Evolutionary conservation across 192 early-diverging fungal genomes (phyloP).

Genomic region (Dissophora globulifera): DNA sequence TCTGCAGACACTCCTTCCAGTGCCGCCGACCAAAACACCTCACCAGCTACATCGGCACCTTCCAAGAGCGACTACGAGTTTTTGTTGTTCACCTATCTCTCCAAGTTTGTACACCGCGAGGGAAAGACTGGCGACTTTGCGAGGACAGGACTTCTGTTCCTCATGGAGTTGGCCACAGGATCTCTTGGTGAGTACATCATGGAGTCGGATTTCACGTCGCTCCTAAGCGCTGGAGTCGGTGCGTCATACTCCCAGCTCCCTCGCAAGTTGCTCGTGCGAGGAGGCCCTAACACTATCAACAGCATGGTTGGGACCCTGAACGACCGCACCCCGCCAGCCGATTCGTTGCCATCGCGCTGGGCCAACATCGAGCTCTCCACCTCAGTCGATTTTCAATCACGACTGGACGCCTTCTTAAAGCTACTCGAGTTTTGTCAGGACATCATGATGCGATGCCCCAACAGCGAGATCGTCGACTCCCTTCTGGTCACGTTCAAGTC

Average conservation of each 20-base stretch:
- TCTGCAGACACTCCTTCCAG: conserved; percentile 6
- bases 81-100: conserved; percentile 87
- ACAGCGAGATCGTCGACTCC: conserved; percentile 63
- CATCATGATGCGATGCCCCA: conserved; percentile 76
- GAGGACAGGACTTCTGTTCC: conserved; percentile 83
- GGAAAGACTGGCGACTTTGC: conserved; percentile 88
- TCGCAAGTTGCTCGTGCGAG: conserved; percentile 71
- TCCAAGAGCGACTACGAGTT: conserved; percentile 79
- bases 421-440: conserved; percentile 80
- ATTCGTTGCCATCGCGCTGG: conserved; percentile 20
- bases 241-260: conserved; percentile 93
- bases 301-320: conserved; percentile 55
- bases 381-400: conserved; percentile 69
- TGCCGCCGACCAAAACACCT: conserved; percentile 40
- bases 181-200: conserved; percentile 86
- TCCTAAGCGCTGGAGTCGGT: conserved; percentile 86
- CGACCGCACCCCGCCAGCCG: conserved; percentile 53
- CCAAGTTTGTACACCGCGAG: conserved; percentile 90
- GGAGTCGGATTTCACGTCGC: conserved; percentile 83
- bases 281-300: conserved; percentile 51
- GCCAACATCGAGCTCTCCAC: conserved; percentile 65
- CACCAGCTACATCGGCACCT: conserved; percentile 40
- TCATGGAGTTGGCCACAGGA: conserved; percentile 82
- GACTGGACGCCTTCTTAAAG: conserved; percentile 74
- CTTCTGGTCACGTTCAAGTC: conserved; percentile 76